Percentiles rank a stretch among this genome's conserved stretches.
Conservation (phyloP, 768 basidiomycete genomes). For the Tephrocybe sp. region DNA sequence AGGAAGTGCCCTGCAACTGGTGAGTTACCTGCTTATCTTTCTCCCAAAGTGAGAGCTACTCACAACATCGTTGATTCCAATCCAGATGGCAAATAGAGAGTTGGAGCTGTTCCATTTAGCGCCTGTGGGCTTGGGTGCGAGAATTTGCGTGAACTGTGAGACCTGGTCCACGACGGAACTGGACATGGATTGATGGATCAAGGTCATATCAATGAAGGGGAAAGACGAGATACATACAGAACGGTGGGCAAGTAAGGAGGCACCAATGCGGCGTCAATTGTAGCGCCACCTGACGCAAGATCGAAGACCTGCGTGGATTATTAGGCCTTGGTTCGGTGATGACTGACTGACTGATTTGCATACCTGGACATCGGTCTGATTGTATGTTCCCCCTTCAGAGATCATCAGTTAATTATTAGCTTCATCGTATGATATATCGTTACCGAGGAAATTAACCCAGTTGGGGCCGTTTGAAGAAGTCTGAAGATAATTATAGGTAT, state of each 20-base stretch:
- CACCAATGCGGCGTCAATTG: slow-evolving; percentile 55
- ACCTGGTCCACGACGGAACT: slow-evolving; percentile 60
- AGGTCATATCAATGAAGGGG: background rate
- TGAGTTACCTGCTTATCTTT: slow-evolving; percentile 7
- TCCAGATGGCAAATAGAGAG: slow-evolving; percentile 61
- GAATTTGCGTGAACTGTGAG: slow-evolving; percentile 45
- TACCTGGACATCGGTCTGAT: slow-evolving; percentile 54
- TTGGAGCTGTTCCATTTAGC: slow-evolving; percentile 54
- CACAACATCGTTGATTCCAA: slow-evolving; percentile 66
- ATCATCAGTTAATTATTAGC: background rate
- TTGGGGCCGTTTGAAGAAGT: slow-evolving; percentile 63
- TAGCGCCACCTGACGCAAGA: slow-evolving; percentile 60
- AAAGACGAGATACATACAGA: slow-evolving; percentile 24
- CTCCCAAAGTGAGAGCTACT: slow-evolving; percentile 16
- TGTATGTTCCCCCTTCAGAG: slow-evolving; percentile 47
- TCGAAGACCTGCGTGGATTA: slow-evolving; percentile 37
- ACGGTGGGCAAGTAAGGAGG: slow-evolving; percentile 48
- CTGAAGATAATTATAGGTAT: slow-evolving; percentile 24
- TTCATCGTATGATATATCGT: background rate
- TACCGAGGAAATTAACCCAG: slow-evolving; percentile 59
- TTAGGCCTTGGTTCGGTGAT: too few species aligned
- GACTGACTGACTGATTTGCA: too few species aligned
- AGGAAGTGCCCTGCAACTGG: slow-evolving; percentile 45
- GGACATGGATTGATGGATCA: background rate
- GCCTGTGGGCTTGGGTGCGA: slow-evolving; percentile 41